Percentiles rank a stretch among this genome's conserved stretches.
Conservation (phyloP, 495 filamentous ascomycete species). For the Chaetomium tenue region DNA sequence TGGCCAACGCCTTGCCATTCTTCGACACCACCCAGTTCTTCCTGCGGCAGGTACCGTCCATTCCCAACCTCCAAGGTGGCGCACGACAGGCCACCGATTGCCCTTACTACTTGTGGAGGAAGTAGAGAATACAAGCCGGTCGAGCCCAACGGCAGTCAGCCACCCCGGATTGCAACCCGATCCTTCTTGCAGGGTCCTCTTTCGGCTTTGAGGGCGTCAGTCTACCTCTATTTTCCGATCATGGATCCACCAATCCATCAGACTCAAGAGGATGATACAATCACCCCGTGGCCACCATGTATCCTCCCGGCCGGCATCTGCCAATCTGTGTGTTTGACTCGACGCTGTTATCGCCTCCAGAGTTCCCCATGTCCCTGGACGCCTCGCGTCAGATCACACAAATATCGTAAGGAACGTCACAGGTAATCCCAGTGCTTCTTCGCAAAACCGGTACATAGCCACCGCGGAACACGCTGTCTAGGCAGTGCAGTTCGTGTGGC, state of each 20-base stretch:
- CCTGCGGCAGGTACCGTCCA: constrained; percentile 1
- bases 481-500: constrained; percentile 6
- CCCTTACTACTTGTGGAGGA: constrained; percentile 1
- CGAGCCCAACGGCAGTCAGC: constrained; percentile 31
- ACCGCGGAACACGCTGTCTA: neutral
- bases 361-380: neutral
- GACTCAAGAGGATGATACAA: neutral
- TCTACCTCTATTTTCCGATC: neutral
- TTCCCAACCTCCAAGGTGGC: neutral
- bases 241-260: neutral
- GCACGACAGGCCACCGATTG: neutral
- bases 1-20: neutral
- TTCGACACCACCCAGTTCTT: constrained; percentile 14
- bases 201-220: neutral
- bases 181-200: constrained; percentile 4
- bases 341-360: neutral
- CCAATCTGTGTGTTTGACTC: constrained; percentile 15
- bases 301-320: constrained; percentile 37
- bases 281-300: constrained; percentile 41
- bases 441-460: neutral
- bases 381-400: neutral
- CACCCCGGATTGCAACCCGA: constrained; percentile 33
- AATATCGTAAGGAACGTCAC: neutral
- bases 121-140: constrained; percentile 21
- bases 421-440: neutral